phyloP scores from a whole-genome alignment of 805 yeast genomes.

The Kazachstania bromeliacearum region DNA sequence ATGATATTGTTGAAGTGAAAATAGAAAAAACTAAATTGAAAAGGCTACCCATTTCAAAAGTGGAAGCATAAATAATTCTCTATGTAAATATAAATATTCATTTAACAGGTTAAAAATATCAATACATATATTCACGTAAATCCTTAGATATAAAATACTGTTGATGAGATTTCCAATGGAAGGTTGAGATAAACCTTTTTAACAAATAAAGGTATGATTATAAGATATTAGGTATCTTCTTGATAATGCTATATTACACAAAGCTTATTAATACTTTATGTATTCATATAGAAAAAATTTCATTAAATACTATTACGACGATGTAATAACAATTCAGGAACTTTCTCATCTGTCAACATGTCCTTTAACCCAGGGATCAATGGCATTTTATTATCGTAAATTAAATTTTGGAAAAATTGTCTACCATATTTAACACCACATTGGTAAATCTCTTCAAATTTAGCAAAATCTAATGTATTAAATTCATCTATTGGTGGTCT shows the following conservation, averaged over 20 bases:
- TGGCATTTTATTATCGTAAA: constrained; percentile 47
- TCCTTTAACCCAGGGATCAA: constrained; percentile 43
- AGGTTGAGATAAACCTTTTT: too few species aligned
- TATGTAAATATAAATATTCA: too few species aligned
- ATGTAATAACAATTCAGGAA: constrained; percentile 29
- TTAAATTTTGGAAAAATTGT: constrained; percentile 42
- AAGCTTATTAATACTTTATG: too few species aligned
- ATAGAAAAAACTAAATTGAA: constrained; percentile 1
- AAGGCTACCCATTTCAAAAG: not conserved
- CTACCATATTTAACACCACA: constrained; percentile 75
- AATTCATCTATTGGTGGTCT: constrained; percentile 91
- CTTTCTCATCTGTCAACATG: constrained; percentile 18
- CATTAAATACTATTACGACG: constrained; percentile 58
- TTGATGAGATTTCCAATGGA: too few species aligned
- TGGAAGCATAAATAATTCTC: not conserved
- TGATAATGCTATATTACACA: too few species aligned
- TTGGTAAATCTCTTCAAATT: constrained; percentile 78
- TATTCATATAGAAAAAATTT: too few species aligned
- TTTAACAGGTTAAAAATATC: not conserved
- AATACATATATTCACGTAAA: constrained; percentile 1
- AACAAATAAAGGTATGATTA: too few species aligned
- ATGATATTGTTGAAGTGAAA: constrained; percentile 6
- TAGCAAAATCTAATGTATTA: constrained; percentile 86
- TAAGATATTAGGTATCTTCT: too few species aligned
- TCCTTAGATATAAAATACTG: too few species aligned